These are phyloP conservation scores for Aspergillus indologenus DNA, from an alignment of 495 filamentous ascomycete genomes.

Conservation along the genomic window DNA sequence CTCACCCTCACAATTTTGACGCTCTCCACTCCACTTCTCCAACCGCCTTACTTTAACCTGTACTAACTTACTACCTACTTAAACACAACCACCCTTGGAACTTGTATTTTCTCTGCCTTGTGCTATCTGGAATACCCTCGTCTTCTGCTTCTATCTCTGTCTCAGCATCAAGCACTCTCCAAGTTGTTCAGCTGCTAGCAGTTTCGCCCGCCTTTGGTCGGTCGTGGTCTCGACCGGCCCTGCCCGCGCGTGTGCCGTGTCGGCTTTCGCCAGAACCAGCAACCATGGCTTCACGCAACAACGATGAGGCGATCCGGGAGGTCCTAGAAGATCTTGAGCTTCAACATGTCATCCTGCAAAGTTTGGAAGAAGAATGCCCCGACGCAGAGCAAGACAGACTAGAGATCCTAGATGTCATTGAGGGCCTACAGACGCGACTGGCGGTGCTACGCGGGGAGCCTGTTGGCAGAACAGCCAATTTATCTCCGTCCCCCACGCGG, in stretches of 20 bases:
- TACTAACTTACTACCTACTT: too few relatives aligned
- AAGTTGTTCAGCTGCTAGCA: not conserved
- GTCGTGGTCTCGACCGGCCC: not conserved
- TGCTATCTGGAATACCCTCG: too few relatives aligned
- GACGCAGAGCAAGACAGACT: constrained; percentile 22
- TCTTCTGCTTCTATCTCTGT: too few relatives aligned
- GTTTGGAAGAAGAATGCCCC: constrained; percentile 33
- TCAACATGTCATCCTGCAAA: constrained; percentile 39
- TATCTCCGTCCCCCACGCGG: not conserved
- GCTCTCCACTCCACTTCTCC: not conserved
- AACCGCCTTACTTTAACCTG: too few relatives aligned
- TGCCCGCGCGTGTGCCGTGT: not conserved
- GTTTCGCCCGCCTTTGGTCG: not conserved
- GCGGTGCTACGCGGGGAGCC: constrained; percentile 18
- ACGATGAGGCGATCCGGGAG: constrained; percentile 22
- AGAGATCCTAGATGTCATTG: constrained; percentile 23
- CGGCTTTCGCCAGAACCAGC: not conserved
- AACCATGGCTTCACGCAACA: constrained; percentile 17
- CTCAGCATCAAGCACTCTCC: too few relatives aligned
- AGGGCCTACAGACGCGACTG: constrained; percentile 20
- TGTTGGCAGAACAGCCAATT: not conserved
- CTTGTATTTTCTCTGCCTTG: too few relatives aligned
- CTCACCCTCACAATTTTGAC: not conserved
- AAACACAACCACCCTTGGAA: too few relatives aligned
- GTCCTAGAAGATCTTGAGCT: constrained; percentile 36